Evolutionary conservation across 345 rosid genomes (phyloP).

Genomic region (Euclidium syriacum): DNA sequence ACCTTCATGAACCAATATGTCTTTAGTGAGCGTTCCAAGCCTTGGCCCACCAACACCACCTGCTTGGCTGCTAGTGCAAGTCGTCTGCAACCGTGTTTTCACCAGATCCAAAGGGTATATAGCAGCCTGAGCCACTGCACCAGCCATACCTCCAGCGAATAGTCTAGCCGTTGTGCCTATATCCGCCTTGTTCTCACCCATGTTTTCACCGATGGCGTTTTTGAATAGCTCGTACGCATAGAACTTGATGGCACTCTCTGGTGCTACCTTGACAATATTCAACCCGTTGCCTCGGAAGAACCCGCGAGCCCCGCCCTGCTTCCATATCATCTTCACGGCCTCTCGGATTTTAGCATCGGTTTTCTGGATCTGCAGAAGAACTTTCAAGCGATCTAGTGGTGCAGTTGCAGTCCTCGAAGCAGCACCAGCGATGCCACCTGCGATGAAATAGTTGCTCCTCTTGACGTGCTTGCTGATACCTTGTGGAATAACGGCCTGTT

Average conservation of each 20-base stretch:
- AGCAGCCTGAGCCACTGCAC: constrained; percentile 86
- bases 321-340: constrained; percentile 63
- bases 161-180: constrained; percentile 64
- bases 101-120: constrained; percentile 91
- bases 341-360: constrained; percentile 51
- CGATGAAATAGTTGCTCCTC: constrained; percentile 71
- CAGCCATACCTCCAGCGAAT: constrained; percentile 83
- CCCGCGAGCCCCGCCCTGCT: constrained; percentile 50
- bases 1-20: constrained; percentile 79
- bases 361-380: constrained; percentile 75
- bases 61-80: constrained; percentile 51
- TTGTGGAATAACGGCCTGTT: constrained; percentile 77
- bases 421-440: constrained; percentile 81
- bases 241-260: constrained; percentile 88
- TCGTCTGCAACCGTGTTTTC: constrained; percentile 89
- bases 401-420: constrained; percentile 89
- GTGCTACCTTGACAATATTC: constrained; percentile 84
- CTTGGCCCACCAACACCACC: constrained; percentile 50
- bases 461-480: constrained; percentile 78
- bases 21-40: constrained; percentile 50
- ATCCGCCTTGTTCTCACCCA: constrained; percentile 48
- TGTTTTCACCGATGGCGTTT: constrained; percentile 42
- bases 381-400: constrained; percentile 88
- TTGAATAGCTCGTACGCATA: constrained; percentile 73
- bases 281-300: constrained; percentile 83